These are phyloP conservation scores for Eucalyptus viminalis DNA, from an alignment of 345 rosid genomes.

Conservation along the genomic window DNA sequence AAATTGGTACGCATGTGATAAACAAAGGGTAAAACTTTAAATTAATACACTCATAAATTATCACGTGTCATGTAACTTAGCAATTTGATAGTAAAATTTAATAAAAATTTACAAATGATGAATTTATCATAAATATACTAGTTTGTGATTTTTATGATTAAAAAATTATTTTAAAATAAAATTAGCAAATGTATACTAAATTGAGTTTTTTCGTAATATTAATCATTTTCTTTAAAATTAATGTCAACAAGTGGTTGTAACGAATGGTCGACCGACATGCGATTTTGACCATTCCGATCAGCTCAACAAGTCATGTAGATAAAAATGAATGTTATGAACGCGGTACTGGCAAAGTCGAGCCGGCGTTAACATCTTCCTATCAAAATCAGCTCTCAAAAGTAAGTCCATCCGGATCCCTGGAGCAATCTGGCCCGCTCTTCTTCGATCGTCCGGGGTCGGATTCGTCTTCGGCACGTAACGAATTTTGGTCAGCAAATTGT, in stretches of 20 bases:
- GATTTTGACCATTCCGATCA: not conserved
- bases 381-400: not conserved
- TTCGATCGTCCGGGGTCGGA: not conserved
- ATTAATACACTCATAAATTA: no score
- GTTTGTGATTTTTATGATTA: no score
- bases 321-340: no score
- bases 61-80: accelerated
- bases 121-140: no score
- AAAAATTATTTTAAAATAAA: no score
- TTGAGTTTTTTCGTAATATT: no score
- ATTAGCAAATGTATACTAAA: accelerated
- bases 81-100: no score
- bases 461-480: not conserved
- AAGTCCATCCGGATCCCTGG: not conserved
- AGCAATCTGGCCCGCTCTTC: not conserved
- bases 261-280: accelerated
- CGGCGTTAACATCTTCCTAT: not conserved
- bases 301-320: not conserved
- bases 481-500: not conserved
- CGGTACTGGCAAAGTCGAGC: not conserved
- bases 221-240: no score
- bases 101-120: no score
- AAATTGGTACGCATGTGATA: accelerated
- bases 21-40: no score
- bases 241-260: not conserved